A percentile compares a stretch with the other conserved stretches of the same genome.
Conservation (phyloP, 345 rosid genomes). For the Bruguiera sexangula region DNA sequence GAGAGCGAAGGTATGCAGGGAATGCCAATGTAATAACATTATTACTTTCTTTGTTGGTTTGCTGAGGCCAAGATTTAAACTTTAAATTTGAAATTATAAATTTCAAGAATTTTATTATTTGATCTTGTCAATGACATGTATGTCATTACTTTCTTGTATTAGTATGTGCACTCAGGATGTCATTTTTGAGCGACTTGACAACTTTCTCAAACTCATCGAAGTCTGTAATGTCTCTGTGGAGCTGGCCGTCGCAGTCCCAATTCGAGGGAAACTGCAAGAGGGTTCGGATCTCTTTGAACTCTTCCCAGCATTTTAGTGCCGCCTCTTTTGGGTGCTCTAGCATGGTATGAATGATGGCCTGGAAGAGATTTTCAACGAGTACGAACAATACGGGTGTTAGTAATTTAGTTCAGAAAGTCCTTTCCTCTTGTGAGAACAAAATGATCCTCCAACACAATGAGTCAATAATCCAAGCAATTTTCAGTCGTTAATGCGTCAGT, state of each 20-base stretch:
- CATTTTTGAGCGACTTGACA: constrained; percentile 35
- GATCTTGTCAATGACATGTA: neutral
- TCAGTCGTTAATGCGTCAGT: no score
- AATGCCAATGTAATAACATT: no score
- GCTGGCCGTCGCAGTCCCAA: constrained; percentile 20
- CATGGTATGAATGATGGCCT: constrained; percentile 43
- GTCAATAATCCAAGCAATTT: no score
- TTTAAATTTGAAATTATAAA: no score
- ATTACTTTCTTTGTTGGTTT: no score
- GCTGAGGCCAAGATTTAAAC: no score
- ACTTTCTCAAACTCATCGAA: constrained; percentile 37
- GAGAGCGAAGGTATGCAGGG: no score
- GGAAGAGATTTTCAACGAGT: neutral
- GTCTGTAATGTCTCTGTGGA: constrained; percentile 13
- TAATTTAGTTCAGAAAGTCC: no score
- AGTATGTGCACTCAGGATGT: constrained; percentile 28
- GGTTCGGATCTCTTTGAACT: constrained; percentile 29
- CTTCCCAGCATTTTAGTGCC: constrained; percentile 27
- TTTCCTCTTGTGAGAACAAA: no score
- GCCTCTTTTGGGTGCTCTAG: constrained; percentile 2
- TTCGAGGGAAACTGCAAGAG: constrained; percentile 27
- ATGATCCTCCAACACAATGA: no score
- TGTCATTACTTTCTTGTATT: neutral
- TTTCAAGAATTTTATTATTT: no score
- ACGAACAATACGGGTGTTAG: no score